Conservation (phyloP, 1,284 basidiomycete genomes). For the Meira nashicola region DNA sequence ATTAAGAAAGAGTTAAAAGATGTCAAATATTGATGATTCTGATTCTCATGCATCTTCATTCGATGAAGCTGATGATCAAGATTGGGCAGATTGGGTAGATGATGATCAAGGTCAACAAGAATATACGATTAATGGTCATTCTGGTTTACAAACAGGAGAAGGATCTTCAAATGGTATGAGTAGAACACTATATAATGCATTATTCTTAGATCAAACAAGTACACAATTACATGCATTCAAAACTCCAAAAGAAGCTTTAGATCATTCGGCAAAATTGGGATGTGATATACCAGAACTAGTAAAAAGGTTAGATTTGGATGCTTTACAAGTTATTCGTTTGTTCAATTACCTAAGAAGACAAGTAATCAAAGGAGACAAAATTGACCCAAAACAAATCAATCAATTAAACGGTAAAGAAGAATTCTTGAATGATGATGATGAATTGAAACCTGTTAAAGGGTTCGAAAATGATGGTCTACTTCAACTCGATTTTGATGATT, state of each 20-base stretch:
- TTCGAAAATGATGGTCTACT: constrained; percentile 48
- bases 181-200: constrained; percentile 1
- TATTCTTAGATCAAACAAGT: constrained; percentile 15
- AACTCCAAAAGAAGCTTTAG: constrained; percentile 30
- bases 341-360: constrained; percentile 44
- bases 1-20: constrained; percentile 1
- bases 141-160: constrained; percentile 1
- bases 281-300: constrained; percentile 24
- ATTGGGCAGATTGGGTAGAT: constrained; percentile 32
- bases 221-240: constrained; percentile 20
- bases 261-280: constrained; percentile 27
- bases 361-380: neutral
- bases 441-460: constrained; percentile 45
- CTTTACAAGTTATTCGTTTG: constrained; percentile 45
- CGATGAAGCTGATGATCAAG: constrained; percentile 24
- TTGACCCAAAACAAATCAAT: constrained; percentile 20
- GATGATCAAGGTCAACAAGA: constrained; percentile 15
- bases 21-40: constrained; percentile 1
- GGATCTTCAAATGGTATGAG: neutral
- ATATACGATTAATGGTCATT: neutral
- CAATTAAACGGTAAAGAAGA: constrained; percentile 16
- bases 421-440: constrained; percentile 33
- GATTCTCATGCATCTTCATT: constrained; percentile 15
- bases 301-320: constrained; percentile 23
- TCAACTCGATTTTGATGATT: constrained; percentile 41